Evolutionary conservation across 2,329 filamentous ascomycete genomes (phyloP), one percentile per base, ranked within the genome.

Genomic region (Exophiala lecanii-corni): DNA sequence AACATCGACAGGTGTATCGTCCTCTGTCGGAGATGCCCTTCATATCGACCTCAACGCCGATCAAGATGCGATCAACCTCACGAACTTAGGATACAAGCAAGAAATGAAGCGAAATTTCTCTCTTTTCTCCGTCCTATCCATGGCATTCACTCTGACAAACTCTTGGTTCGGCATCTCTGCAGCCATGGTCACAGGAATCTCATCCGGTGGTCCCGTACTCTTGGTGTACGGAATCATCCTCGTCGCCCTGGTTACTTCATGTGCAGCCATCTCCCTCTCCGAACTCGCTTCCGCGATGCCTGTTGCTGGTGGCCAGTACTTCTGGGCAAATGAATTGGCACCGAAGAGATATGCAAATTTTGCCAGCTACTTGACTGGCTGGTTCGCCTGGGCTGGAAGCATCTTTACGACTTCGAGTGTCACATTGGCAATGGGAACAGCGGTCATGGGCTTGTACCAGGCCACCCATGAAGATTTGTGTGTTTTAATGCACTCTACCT

Each of bases 261-360:
- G 15, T 17, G 33, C 17, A n/a, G 33, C 15, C 9, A 19, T 35
- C 5, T 18, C 61, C 74, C 2, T 71, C 69, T n/a, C 68, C 73
- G 71, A 75, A 50, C 49, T 75, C 30, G 69, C 68, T 3, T 71
- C 67, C 43, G 65, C 71, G 5, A 57, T 73, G 55, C 72, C 71
- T 2, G 74, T 73, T 58, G 68, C 72, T 3, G 72, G 71, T 15
- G 72, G 72, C 0, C 72, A 74, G 54, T 75, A 74, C 53, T 73
- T 18, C 16, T 35, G 33, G 33, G 17, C 33, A 4, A 19, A 4
- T 4, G 15, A 35, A 19, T n/a, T 35, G 33, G 33, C 15, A 17
- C 33, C 33, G 17, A 12, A n/a, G 6, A n/a, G 33, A 4, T 18
- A 40, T 36, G 25, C 35, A 30, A 30, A 35, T 23, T 20, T 45